Percentiles rank a stretch among this genome's conserved stretches.
Evolutionary conservation across 768 basidiomycete species (phyloP).

Genomic region (Cystofilobasidium bisporidii): DNA sequence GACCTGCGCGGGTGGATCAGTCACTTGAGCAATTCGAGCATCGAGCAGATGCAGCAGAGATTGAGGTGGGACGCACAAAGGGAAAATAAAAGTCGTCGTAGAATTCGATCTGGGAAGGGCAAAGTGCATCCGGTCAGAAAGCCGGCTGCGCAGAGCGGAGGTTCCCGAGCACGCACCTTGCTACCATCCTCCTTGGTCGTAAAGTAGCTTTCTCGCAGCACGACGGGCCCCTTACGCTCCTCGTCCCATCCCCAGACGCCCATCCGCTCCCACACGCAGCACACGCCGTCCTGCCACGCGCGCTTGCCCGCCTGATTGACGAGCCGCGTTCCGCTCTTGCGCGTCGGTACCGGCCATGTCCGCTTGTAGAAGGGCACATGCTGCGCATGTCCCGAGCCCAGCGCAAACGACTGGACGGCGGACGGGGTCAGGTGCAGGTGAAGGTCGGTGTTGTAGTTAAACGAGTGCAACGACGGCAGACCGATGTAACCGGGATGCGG

Average conservation of each 20-base stretch:
- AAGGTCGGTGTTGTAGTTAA: constrained; percentile 90
- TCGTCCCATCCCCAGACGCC: constrained; percentile 87
- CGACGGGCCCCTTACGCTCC: constrained; percentile 56
- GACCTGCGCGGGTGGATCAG: neutral
- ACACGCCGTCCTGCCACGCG: constrained; percentile 49
- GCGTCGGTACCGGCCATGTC: constrained; percentile 81
- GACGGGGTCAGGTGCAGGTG: constrained; percentile 65
- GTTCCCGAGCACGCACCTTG: constrained; percentile 45
- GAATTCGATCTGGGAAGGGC: constrained; percentile 33
- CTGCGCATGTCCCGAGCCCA: constrained; percentile 82
- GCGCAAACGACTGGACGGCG: constrained; percentile 75
- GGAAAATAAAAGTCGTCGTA: constrained; percentile 40
- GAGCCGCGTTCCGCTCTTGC: constrained; percentile 49
- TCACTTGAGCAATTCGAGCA: too few relatives aligned
- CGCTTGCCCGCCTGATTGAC: constrained; percentile 49
- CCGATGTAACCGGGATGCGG: constrained; percentile 88
- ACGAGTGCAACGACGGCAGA: constrained; percentile 66
- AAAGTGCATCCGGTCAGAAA: neutral
- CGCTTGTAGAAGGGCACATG: constrained; percentile 67
- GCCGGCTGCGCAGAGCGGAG: neutral
- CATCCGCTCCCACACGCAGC: constrained; percentile 82
- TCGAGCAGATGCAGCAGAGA: too few relatives aligned
- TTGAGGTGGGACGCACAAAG: constrained; percentile 11
- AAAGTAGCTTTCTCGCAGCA: constrained; percentile 79
- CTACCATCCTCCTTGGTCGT: constrained; percentile 52